phyloP scores from a whole-genome alignment of 371 early-diverging fungal genomes.

The Parasitella parasitica region DNA sequence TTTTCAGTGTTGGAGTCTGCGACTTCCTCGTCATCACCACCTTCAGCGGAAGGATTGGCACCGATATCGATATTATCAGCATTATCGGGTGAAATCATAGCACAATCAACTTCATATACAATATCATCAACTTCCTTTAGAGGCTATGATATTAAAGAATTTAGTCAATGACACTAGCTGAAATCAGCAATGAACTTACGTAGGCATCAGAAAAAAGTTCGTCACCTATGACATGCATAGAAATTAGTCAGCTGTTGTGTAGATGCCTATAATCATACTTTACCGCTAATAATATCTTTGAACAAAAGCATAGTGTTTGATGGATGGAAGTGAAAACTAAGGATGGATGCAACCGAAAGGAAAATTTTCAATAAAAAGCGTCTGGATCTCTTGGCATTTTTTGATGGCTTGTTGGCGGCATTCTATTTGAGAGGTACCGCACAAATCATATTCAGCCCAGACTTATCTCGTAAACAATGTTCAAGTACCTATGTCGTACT shows the following conservation, averaged over 20 bases:
- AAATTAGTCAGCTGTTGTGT: not conserved
- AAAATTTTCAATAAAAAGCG: no score
- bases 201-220: slow-evolving; percentile 93
- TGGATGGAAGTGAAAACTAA: slow-evolving; percentile 30
- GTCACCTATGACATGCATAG: slow-evolving; percentile 58
- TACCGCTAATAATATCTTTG: slow-evolving; percentile 45
- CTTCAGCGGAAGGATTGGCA: slow-evolving; percentile 95
- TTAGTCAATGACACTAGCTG: not conserved
- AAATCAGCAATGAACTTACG: slow-evolving; percentile 30
- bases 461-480: no score
- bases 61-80: slow-evolving; percentile 89
- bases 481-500: no score
- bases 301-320: slow-evolving; percentile 55
- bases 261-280: not conserved
- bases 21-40: slow-evolving; percentile 62
- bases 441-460: no score
- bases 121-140: slow-evolving; percentile 69
- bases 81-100: slow-evolving; percentile 73
- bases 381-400: no score
- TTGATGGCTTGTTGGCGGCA: no score
- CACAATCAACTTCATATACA: slow-evolving; percentile 80
- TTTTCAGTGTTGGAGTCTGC: slow-evolving; percentile 57
- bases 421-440: no score
- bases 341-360: slow-evolving; percentile 11
- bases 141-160: slow-evolving; percentile 29